Evolutionary conservation across 2,329 filamentous ascomycete species (phyloP).

Genomic region (Cadophora sp.): DNA sequence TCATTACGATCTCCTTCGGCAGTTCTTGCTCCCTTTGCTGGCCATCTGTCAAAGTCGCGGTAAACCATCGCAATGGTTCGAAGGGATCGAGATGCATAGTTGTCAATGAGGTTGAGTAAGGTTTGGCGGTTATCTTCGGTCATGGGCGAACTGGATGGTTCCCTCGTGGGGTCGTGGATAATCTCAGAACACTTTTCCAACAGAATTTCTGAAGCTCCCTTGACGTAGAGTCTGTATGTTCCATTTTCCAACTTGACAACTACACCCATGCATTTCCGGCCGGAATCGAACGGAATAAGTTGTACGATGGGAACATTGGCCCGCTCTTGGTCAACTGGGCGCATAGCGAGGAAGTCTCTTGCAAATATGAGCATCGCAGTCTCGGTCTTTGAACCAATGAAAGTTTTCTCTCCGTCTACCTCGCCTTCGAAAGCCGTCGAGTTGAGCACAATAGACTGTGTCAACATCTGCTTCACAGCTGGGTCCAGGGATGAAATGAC

Average conservation of each 20-base stretch:
- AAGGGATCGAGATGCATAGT: slow-evolving; percentile 70
- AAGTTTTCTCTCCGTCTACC: slow-evolving; percentile 62
- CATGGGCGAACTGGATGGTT: slow-evolving; percentile 58
- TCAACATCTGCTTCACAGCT: slow-evolving; percentile 51
- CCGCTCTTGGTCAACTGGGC: slow-evolving; percentile 64
- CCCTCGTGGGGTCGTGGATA: slow-evolving; percentile 63
- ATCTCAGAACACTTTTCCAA: slow-evolving; percentile 54
- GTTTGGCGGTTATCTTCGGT: slow-evolving; percentile 62
- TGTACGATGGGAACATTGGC: slow-evolving; percentile 65
- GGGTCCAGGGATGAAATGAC: slow-evolving; percentile 40
- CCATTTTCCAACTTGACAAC: slow-evolving; percentile 58
- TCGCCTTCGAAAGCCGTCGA: slow-evolving; percentile 74
- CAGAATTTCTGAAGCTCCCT: slow-evolving; percentile 61
- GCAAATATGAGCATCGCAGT: slow-evolving; percentile 76
- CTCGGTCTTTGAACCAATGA: slow-evolving; percentile 80
- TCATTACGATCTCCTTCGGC: slow-evolving; percentile 66
- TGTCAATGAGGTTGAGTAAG: slow-evolving; percentile 61
- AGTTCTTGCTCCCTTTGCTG: slow-evolving; percentile 61
- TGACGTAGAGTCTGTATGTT: slow-evolving; percentile 55
- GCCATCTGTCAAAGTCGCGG: slow-evolving; percentile 74
- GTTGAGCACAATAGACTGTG: slow-evolving; percentile 71
- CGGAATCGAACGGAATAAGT: slow-evolving; percentile 49
- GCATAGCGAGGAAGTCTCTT: slow-evolving; percentile 69
- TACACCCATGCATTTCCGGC: slow-evolving; percentile 72
- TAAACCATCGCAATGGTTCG: slow-evolving; percentile 79